A percentile compares a stretch with the other conserved stretches of the same genome.
Evolutionary conservation across 2,329 filamentous ascomycete genomes (phyloP).

Genomic region (Colletotrichum abscissum): DNA sequence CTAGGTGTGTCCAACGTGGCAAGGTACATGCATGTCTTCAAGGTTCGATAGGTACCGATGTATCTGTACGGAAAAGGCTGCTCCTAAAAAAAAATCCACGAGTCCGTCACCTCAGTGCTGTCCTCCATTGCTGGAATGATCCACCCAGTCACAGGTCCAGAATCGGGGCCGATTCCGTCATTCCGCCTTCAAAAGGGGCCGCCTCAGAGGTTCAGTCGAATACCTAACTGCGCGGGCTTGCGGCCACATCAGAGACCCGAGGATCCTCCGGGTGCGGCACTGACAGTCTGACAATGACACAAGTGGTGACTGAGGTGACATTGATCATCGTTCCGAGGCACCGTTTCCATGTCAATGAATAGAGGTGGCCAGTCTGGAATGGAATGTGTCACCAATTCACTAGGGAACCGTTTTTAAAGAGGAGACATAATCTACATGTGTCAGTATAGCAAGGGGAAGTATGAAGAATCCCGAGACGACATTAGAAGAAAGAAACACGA

Average conservation of each 20-base stretch:
- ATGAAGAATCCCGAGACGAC: neutral
- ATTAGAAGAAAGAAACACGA: neutral
- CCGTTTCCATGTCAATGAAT: neutral
- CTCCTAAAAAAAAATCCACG: conserved; percentile 21
- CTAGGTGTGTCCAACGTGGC: neutral
- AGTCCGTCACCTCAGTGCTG: conserved; percentile 18
- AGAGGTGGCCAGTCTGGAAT: neutral
- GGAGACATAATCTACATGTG: neutral
- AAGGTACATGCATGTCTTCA: conserved; percentile 1
- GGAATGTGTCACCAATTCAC: neutral
- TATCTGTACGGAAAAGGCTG: neutral
- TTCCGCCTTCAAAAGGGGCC: conserved; percentile 31
- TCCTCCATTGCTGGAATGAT: conserved; percentile 10
- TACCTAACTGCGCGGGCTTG: conserved; percentile 10
- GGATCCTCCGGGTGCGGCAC: conserved; percentile 6
- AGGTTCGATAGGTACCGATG: neutral
- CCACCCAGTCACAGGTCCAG: conserved; percentile 22
- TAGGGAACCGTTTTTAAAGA: neutral
- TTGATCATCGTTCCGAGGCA: neutral
- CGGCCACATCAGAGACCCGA: conserved; percentile 12
- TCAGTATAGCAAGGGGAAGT: no score
- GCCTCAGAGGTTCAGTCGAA: neutral
- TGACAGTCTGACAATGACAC: no score
- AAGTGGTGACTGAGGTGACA: no score
- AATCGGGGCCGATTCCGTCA: conserved; percentile 29